Conservation (phyloP, 768 basidiomycete genomes). For the Trametes elegans region DNA sequence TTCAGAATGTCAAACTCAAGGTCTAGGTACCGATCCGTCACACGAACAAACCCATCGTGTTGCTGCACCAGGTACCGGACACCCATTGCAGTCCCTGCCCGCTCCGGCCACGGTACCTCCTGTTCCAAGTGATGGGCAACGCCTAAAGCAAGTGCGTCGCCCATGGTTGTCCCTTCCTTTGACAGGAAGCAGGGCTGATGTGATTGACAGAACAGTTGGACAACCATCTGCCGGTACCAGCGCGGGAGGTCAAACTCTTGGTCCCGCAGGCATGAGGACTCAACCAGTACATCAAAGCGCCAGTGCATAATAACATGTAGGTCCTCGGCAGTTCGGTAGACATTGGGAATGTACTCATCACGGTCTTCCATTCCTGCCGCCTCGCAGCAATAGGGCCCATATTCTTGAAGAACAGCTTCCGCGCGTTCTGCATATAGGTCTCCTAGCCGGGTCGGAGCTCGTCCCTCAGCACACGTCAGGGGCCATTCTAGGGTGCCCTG, state of each 20-base stretch:
- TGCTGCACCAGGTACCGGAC: neutral
- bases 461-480: neutral
- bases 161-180: neutral
- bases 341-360: neutral
- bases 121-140: neutral
- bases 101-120: neutral
- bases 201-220: neutral
- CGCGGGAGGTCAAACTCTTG: neutral
- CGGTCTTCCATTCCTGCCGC: neutral
- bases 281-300: conserved; percentile 2
- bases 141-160: neutral
- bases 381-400: conserved; percentile 5
- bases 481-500: neutral
- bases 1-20: neutral
- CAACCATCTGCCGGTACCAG: conserved; percentile 5
- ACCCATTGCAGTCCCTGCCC: neutral
- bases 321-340: neutral
- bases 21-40: neutral
- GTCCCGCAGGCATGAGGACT: neutral
- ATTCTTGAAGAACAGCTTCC: neutral
- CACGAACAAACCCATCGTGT: neutral
- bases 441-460: neutral
- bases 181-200: neutral
- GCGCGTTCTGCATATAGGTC: neutral
- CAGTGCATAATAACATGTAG: conserved; percentile 10